Base-by-base conservation (phyloP, 306 rosid species). In the Vicia sativa region DNA sequence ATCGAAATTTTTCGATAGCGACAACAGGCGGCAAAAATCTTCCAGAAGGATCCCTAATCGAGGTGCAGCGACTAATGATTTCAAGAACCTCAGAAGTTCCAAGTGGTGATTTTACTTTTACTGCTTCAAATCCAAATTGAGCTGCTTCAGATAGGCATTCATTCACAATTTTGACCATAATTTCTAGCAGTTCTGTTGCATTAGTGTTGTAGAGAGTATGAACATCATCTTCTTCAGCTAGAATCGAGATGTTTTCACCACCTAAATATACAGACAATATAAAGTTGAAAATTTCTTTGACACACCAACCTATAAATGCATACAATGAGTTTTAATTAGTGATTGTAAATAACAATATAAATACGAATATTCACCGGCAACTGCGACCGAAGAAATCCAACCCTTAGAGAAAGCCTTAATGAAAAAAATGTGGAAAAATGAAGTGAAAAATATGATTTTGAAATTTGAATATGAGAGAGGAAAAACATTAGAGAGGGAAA, bases 231-330 rank as follows among this genome's bases (percentile, higher is more conserved):
- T 86, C 86, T 83, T 90, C 90, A 28, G 91, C 88, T 59, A 92
- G 78, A 81, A 92, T 90, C 44, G 90, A 86, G 54, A 87, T 76
- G 61, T 77, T 90, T 76, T 77, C 83, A 76, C 78, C 76, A 67
- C 86, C 85, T 46, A 85, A 78, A 76, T 74, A 70, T 69, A 77
- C 71, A 0, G 88, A 82, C 26, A 92, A 72, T 60, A 88, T 78
- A 89, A 93, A 86, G 81, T 95, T 83, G 57, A 92, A 82, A 58
- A 84, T 82, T 82, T 93, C 96, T 79, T 87, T 95, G 64, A 92
- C 93, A 45, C 98, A 86, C 96, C 96, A 92, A 85, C 83, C 96
- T 92, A 67, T 70, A 12, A 34, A 35, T 38, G 44, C 3, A 16
- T 42, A 67, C 25, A 65, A 25, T 21, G 31, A 60, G 76, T 62